phyloP scores from a whole-genome alignment of 106 monocot species.

The Apostasia ramifera region DNA sequence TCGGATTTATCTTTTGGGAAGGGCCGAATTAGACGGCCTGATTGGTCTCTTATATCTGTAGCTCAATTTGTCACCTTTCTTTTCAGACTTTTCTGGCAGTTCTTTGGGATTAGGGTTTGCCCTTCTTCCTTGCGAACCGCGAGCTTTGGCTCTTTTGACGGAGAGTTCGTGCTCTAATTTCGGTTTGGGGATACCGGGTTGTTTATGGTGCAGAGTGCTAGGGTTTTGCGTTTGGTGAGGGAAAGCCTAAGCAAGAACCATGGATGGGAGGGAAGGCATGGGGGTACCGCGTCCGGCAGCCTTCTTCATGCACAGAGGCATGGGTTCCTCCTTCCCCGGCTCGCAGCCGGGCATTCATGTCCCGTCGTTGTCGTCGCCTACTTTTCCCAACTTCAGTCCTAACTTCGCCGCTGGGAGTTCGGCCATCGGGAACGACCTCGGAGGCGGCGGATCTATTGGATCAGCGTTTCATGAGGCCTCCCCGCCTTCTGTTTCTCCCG shows the following conservation, averaged over 20 bases:
- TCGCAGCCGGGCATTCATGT: conserved; percentile 1
- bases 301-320: conserved; percentile 8
- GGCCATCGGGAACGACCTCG: not conserved
- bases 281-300: conserved; percentile 5
- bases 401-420: conserved; percentile 1
- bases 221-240: too few relatives aligned
- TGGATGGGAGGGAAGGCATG: conserved; percentile 11
- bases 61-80: too few relatives aligned
- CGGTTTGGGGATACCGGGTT: too few relatives aligned
- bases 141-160: too few relatives aligned
- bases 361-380: not conserved
- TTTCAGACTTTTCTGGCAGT: too few relatives aligned
- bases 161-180: too few relatives aligned
- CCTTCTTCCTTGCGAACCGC: too few relatives aligned
- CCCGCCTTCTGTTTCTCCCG: not conserved
- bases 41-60: too few relatives aligned
- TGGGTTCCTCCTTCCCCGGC: not conserved
- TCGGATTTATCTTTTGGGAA: too few relatives aligned
- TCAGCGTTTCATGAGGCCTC: conserved; percentile 3
- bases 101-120: too few relatives aligned
- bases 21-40: too few relatives aligned
- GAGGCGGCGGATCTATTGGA: not conserved
- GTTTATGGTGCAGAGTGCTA: too few relatives aligned
- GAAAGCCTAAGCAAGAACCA: not conserved
- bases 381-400: conserved; percentile 2